Evolutionary conservation across 306 rosid species (phyloP), one percentile per base, ranked within the genome.

Genomic region (Carpinus viminea): DNA sequence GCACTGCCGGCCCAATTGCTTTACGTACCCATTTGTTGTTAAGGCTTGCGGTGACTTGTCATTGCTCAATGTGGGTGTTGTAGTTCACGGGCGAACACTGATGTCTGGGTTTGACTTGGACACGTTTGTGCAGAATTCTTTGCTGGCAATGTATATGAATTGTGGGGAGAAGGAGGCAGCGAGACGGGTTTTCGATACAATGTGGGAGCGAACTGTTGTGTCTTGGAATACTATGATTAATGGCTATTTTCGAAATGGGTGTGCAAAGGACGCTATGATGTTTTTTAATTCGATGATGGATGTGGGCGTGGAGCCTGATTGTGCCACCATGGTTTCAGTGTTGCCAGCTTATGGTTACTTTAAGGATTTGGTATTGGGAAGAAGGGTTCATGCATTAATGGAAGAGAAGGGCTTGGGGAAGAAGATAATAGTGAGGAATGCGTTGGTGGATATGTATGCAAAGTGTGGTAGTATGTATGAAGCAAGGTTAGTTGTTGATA

Each of bases 71-170:
- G 64, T 79, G 80, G 98, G 93, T 2, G 48, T 78, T 79, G 89
- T 85, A 36, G 56, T 94, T 85, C 98, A 94, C 79, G 96, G 93
- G 60, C 76, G 57, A 75, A 82, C 89, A n/a, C 8, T 87, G 15
- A 86, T 86, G 60, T 51, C 13, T 52, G 96, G 96, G 11, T 87
- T 87, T 64, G 80, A 76, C 51, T 71, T 74, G 56, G 86, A 92
- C 61, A 26, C 56, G 13, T 92, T 86, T 79, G 90, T 92, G 20
- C 90, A 91, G 76, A 94, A 94, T 84, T 80, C 91, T 73, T 81
- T 94, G 85, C 48, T 94, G 78, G 91, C 96, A 38, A 92, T 94
- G 97, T 92, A 92, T 83, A 90, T 94, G 97, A 83, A 77, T 79
- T 89, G 73, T 7, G 85, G 93, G 80, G 83, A 88, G 78, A 81